Evolutionary conservation across 73 alveolate species (phyloP).

Genomic region (Paramecium pentaurelia): DNA sequence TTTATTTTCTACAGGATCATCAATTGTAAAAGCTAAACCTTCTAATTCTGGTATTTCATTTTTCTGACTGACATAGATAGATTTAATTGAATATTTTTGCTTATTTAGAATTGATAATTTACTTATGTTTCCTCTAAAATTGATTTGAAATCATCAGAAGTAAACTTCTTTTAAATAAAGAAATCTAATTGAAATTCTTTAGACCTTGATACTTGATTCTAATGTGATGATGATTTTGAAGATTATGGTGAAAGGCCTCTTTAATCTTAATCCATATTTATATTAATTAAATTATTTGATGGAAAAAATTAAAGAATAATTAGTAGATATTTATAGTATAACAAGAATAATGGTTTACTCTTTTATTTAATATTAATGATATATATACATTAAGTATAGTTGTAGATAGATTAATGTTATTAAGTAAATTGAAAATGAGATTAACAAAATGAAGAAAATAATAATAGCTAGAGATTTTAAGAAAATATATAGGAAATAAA

Average conservation of each 20-base stretch:
- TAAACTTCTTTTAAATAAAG: not conserved
- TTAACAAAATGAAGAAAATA: not conserved
- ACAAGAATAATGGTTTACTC: slow-evolving; percentile 5
- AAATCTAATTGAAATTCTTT: slow-evolving; percentile 16
- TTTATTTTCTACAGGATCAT: not conserved
- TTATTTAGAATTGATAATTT: not conserved
- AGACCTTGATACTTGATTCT: not conserved
- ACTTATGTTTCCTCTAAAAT: not conserved
- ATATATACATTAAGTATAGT: not conserved
- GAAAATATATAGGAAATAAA: not conserved
- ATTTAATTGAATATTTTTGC: not conserved
- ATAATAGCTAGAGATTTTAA: not conserved
- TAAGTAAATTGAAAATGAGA: not conserved
- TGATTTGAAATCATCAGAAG: not conserved
- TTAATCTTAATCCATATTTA: not conserved
- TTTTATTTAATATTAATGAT: not conserved
- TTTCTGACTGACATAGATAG: not conserved
- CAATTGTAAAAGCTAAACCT: slow-evolving; percentile 15
- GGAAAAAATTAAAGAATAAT: not conserved
- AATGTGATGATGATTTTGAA: not conserved
- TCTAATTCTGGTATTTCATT: slow-evolving; percentile 29
- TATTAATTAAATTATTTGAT: not conserved
- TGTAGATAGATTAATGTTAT: not conserved
- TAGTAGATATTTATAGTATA: slow-evolving; percentile 1
- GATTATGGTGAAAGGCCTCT: not conserved